A percentile compares a stretch with the other conserved stretches of the same genome.
Conservation (phyloP, 83 land plant species). For the Picea mariana region DNA sequence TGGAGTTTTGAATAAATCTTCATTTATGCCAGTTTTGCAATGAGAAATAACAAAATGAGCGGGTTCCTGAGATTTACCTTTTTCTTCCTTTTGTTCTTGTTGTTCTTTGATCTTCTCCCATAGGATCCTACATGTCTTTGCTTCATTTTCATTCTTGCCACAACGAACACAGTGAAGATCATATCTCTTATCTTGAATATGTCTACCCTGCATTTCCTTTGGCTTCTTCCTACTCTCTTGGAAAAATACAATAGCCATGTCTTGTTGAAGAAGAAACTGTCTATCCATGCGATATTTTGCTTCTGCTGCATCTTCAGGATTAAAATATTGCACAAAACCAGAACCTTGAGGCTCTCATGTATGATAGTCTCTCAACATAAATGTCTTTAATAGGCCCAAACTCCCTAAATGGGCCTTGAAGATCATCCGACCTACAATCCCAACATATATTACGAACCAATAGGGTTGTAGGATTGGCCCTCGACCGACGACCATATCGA, state of each 20-base stretch:
- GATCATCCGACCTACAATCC: constrained; percentile 17
- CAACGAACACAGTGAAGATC: too few relatives aligned
- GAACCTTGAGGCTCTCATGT: constrained; percentile 33
- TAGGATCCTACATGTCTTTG: too few relatives aligned
- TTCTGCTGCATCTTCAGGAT: constrained; percentile 22
- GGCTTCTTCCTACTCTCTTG: constrained; percentile 33
- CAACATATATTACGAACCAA: too few relatives aligned
- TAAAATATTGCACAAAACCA: background rate
- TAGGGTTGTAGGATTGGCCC: too few relatives aligned
- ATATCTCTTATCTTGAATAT: background rate
- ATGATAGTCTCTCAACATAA: constrained; percentile 23
- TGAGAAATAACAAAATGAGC: too few relatives aligned
- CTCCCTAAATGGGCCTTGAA: constrained; percentile 20
- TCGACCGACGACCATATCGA: too few relatives aligned
- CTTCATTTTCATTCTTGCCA: too few relatives aligned
- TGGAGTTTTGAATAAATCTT: too few relatives aligned
- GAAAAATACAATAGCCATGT: constrained; percentile 30
- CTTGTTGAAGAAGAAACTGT: constrained; percentile 21
- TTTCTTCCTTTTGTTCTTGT: too few relatives aligned
- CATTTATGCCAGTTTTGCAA: too few relatives aligned
- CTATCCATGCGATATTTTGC: constrained; percentile 29
- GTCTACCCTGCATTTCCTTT: constrained; percentile 24
- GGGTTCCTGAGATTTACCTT: too few relatives aligned
- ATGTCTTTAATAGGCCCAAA: constrained; percentile 30
- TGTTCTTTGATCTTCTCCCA: too few relatives aligned